Base-by-base conservation (phyloP, 306 rosid species). In the Pueraria montana region DNA sequence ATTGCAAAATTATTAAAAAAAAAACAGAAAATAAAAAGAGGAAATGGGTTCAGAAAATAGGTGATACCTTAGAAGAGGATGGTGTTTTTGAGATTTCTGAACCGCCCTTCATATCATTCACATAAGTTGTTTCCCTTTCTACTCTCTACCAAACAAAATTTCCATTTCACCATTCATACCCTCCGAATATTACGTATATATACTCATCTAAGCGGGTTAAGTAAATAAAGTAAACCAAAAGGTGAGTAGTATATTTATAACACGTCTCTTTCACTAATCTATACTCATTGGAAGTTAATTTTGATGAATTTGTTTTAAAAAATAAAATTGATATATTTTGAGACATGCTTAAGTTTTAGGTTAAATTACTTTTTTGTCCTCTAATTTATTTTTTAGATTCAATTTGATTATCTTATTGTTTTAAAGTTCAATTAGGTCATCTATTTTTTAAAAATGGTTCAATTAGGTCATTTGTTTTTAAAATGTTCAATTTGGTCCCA, bases 81-180 rank as follows among this genome's bases (percentile, higher is more conserved):
- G 81, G 81, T 0, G 87, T 42, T 79, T 55, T 84, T 0, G 77
- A n/a, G 84, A 11, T 53, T 52, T 84, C 80, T 65, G 42, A 76
- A 1, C 8, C 56, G n/a, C 21, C 49, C 24, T 52, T 61, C 87
- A 84, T 78, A 1, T 36, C 72, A n/a, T 65, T 70, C 76, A 24
- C 14, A 5, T 23, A 11, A 43, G 12, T 43, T 69, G 20, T 4
- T 71, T 71, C 24, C 14, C 42, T 24, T 45, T 4, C 59, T 14
- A 9, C 16, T 43, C 20, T 42, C 18, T 26, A 12, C 64, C 13
- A 56, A 3, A 3, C 4, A 4, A 12, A 58, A 9, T 58, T 23
- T 23, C 2, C 32, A 56, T 9, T 2, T 56, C 64, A 20, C 0
- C 64, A 21, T 50, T 5, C n/a, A 14, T 49, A 16, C 9, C 14